Percentiles rank a stretch among this genome's conserved stretches.
Conservation (phyloP, 208 protist genomes). For the Kentomonas sorsogonicus region DNA sequence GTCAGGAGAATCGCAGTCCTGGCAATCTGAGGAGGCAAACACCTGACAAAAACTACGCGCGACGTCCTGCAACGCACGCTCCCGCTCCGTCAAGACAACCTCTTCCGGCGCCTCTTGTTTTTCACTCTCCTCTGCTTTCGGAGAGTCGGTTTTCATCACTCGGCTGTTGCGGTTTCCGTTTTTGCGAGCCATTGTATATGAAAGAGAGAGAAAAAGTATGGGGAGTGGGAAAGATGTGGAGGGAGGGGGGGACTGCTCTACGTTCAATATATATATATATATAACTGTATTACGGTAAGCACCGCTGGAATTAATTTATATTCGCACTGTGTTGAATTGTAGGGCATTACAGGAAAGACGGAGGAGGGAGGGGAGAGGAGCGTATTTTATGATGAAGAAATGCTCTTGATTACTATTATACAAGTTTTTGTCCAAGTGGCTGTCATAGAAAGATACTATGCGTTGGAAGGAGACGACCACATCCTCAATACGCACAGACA, state of each 20-base stretch:
- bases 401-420: too few relatives aligned
- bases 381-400: not conserved
- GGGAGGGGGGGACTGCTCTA: not conserved
- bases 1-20: too few relatives aligned
- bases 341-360: not conserved
- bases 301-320: not conserved
- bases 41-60: too few relatives aligned
- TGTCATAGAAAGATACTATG: too few relatives aligned
- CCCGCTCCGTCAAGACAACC: not conserved
- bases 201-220: not conserved
- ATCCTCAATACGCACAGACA: too few relatives aligned
- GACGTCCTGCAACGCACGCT: not conserved
- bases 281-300: too few relatives aligned
- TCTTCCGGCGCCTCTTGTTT: constrained; percentile 1
- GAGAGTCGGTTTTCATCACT: not conserved
- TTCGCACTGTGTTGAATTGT: not conserved
- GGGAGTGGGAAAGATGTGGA: not conserved
- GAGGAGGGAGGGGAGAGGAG: not conserved
- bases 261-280: not conserved
- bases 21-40: too few relatives aligned
- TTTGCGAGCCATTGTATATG: constrained; percentile 2
- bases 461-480: too few relatives aligned
- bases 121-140: not conserved
- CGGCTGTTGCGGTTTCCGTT: not conserved
- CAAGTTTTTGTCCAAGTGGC: too few relatives aligned